Evolutionary conservation across 1,284 basidiomycete genomes (phyloP).

Genomic region (Phellopilus nigrolimitatus): DNA sequence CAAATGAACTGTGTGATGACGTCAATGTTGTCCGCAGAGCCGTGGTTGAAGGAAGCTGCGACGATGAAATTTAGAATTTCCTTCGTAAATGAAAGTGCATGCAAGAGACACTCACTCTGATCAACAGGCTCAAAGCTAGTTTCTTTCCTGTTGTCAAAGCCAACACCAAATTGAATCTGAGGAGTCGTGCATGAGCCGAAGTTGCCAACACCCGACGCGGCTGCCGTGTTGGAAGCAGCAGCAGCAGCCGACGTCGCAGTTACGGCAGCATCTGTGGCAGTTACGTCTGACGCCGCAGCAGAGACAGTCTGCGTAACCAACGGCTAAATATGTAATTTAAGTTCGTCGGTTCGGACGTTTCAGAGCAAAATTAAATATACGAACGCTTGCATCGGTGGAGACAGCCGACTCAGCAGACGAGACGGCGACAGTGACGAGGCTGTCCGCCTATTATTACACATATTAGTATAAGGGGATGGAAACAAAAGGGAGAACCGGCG

Average conservation of each 20-base stretch:
- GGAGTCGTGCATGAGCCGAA: slow-evolving; percentile 56
- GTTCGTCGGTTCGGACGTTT: background rate
- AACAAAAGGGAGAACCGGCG: slow-evolving; percentile 20
- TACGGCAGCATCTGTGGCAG: slow-evolving; percentile 9
- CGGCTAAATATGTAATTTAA: slow-evolving; percentile 14
- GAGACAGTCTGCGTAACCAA: slow-evolving; percentile 16
- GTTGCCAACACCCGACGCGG: slow-evolving; percentile 35
- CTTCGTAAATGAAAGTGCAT: too few relatives aligned
- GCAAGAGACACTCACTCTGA: slow-evolving; percentile 29
- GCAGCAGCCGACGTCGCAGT: slow-evolving; percentile 17
- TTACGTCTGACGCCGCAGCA: background rate
- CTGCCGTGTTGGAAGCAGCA: slow-evolving; percentile 21
- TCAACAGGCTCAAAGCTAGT: slow-evolving; percentile 49
- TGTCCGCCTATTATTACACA: slow-evolving; percentile 24
- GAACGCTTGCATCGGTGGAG: slow-evolving; percentile 16
- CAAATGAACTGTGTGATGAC: slow-evolving; percentile 56
- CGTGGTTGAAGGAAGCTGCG: slow-evolving; percentile 45
- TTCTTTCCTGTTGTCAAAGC: slow-evolving; percentile 55
- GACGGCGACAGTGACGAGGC: slow-evolving; percentile 23
- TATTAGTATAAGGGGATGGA: slow-evolving; percentile 16
- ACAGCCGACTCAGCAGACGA: slow-evolving; percentile 21
- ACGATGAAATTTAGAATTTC: slow-evolving; percentile 22
- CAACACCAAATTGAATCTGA: slow-evolving; percentile 54
- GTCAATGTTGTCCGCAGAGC: slow-evolving; percentile 46
- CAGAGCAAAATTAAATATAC: slow-evolving; percentile 19